Percentiles rank a stretch among this genome's conserved stretches.
Evolutionary conservation across 2,329 filamentous ascomycete species (phyloP).

Genomic region (Fusarium nelsonii): DNA sequence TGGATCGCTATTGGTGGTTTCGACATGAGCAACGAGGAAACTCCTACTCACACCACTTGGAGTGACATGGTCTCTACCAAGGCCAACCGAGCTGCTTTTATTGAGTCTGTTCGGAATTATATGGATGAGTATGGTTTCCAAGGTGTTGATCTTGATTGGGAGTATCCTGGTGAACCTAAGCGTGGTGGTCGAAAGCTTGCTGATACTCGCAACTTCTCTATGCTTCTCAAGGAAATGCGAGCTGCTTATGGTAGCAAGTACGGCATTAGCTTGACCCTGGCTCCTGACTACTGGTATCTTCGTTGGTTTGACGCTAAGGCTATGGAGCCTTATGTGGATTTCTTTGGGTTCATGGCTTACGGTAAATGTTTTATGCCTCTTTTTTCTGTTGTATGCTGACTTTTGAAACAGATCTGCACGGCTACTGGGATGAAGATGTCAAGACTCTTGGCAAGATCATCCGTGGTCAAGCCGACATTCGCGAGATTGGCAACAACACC

Average conservation of each 20-base stretch:
- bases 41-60: constrained; percentile 47
- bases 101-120: constrained; percentile 48
- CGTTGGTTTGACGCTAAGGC: constrained; percentile 52
- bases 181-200: constrained; percentile 51
- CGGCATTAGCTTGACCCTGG: constrained; percentile 56
- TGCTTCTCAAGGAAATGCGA: constrained; percentile 53
- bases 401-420: constrained; percentile 51
- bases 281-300: constrained; percentile 56
- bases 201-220: constrained; percentile 55
- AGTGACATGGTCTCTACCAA: constrained; percentile 46
- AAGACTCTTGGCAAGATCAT: constrained; percentile 50
- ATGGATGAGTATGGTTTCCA: constrained; percentile 43
- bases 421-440: constrained; percentile 55
- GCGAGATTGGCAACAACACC: constrained; percentile 55
- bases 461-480: constrained; percentile 57
- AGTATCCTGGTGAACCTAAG: constrained; percentile 56
- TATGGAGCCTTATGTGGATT: constrained; percentile 56
- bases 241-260: constrained; percentile 50
- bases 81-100: constrained; percentile 52
- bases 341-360: constrained; percentile 56
- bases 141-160: constrained; percentile 62
- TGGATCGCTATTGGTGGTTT: constrained; percentile 59
- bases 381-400: background rate
- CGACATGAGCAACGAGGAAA: constrained; percentile 53
- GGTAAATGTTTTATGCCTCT: too few species aligned